Evolutionary conservation across 129 eudicot species (phyloP).

Genomic region (Pseudognaphalium luteoalbum): DNA sequence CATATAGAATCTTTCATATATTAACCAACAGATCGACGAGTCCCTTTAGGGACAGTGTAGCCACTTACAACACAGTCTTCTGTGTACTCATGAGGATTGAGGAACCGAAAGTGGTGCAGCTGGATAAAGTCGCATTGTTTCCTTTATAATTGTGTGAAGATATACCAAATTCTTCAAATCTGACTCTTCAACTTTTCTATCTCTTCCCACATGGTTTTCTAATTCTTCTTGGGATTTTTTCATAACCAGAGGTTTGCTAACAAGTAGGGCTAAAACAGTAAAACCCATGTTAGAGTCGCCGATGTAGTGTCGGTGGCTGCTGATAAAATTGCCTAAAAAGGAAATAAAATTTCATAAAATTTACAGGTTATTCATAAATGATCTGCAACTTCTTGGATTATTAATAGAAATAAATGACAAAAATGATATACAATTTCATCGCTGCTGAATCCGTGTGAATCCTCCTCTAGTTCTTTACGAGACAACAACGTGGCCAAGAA

Average conservation of each 20-base stretch:
- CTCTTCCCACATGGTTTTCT: slow-evolving; percentile 26
- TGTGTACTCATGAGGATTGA: slow-evolving; percentile 41
- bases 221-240: slow-evolving; percentile 32
- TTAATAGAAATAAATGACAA: background rate
- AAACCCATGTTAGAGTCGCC: slow-evolving; percentile 36
- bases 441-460: slow-evolving; percentile 4
- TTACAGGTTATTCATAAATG: too few species aligned
- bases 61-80: slow-evolving; percentile 34
- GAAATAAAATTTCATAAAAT: background rate
- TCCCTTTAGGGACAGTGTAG: slow-evolving; percentile 33
- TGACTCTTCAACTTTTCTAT: slow-evolving; percentile 22
- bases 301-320: slow-evolving; percentile 40
- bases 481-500: slow-evolving; percentile 20
- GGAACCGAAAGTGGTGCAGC: slow-evolving; percentile 39
- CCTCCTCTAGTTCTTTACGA: slow-evolving; percentile 5
- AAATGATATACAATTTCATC: slow-evolving; percentile 10
- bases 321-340: slow-evolving; percentile 14
- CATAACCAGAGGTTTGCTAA: slow-evolving; percentile 34
- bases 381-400: background rate
- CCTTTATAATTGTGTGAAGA: slow-evolving; percentile 36
- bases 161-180: slow-evolving; percentile 39
- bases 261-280: slow-evolving; percentile 42
- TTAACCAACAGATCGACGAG: slow-evolving; percentile 40
- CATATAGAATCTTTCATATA: slow-evolving; percentile 46
- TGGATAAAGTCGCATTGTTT: slow-evolving; percentile 42